Evolutionary conservation across 495 filamentous ascomycete genomes (phyloP), one percentile per base, ranked within the genome.

Genomic region (Amniculicola lignicola): DNA sequence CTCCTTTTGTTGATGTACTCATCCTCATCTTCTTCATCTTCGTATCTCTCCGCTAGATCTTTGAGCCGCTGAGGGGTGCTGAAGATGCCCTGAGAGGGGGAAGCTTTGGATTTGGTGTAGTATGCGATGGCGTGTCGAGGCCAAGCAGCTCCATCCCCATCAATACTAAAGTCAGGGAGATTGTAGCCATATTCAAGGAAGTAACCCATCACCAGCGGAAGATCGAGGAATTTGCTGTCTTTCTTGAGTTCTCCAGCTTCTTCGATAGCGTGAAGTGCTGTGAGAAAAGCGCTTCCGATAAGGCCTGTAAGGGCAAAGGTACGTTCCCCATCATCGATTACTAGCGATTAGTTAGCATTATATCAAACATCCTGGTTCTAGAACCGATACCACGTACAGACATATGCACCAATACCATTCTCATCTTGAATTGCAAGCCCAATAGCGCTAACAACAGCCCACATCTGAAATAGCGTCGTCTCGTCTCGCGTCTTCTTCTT

Each of bases 241-340:
- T 18, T 19, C 40, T 46, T 49, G 10, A 55, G 51, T 21, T 55
- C 39, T 9, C 43, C 51, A 14, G 35, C 41, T 18, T 9, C 18
- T 12, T 60, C 41, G 29, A 60, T 16, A n/a, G 29, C 21, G 15
- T 12, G 11, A 9, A 60, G 50, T 3, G 24, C 42, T 14, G 49
- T 49, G 22, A 60, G 57, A 7, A 60, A 35, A 35, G 57, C 50
- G 25, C 18, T 37, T 23, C 56, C 56, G n/a, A 54, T 22, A 21
- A 59, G 49, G 7, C 16, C 38, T 11, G 7, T 31, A 15, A 54
- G 28, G 3, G 2, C 39, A 4, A 15, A 12, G 12, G 35, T 18
- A 16, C n/a, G 45, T 18, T 45, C 29, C 18, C 51, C 40, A 24
- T 54, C 39, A 4, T 54, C 51, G 40, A 11, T 45, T 9, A 37